Percentiles rank a stretch among this genome's conserved stretches.
These are phyloP conservation scores for Xylaria sp. DNA, from an alignment of 2,329 filamentous ascomycete species.

Conservation along the genomic window DNA sequence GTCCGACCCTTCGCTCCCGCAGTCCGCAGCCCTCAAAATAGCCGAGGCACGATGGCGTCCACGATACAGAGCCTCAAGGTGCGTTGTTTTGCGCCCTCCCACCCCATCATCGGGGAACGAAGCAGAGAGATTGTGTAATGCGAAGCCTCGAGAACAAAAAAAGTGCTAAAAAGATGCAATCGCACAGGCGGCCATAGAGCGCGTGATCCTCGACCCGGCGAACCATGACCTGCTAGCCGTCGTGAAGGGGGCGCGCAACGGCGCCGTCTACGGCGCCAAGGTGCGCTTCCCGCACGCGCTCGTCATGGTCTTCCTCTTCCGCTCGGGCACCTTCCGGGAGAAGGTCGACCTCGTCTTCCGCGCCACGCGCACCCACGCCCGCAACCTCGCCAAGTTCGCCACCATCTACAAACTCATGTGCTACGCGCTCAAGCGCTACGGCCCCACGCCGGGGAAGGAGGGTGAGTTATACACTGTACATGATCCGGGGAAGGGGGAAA, in stretches of 20 bases:
- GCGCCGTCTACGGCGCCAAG: conserved; percentile 95
- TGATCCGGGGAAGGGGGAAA: conserved; percentile 43
- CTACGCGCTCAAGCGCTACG: conserved; percentile 75
- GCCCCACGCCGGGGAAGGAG: conserved; percentile 68
- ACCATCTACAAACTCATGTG: conserved; percentile 88
- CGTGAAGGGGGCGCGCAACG: conserved; percentile 94
- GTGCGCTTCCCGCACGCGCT: conserved; percentile 98
- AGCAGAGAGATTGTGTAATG: neutral
- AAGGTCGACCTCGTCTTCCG: conserved; percentile 82
- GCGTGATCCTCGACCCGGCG: conserved; percentile 80
- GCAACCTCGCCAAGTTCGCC: conserved; percentile 91
- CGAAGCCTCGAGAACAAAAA: neutral
- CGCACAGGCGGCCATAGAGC: conserved; percentile 73
- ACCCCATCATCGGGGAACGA: neutral
- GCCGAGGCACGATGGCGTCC: conserved; percentile 46
- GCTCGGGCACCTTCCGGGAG: conserved; percentile 84
- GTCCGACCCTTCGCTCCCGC: conserved; percentile 12
- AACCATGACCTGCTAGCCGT: conserved; percentile 87
- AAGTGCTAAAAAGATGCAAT: conserved; percentile 7
- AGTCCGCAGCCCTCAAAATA: conserved; percentile 35
- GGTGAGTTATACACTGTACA: conserved; percentile 53
- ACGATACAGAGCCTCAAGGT: conserved; percentile 41
- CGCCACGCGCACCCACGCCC: conserved; percentile 89
- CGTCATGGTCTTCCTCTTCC: conserved; percentile 98
- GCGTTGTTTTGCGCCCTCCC: conserved; percentile 25